These are phyloP conservation scores for Podospora tetraspora DNA, from an alignment of 495 filamentous ascomycete genomes.

Conservation along the genomic window DNA sequence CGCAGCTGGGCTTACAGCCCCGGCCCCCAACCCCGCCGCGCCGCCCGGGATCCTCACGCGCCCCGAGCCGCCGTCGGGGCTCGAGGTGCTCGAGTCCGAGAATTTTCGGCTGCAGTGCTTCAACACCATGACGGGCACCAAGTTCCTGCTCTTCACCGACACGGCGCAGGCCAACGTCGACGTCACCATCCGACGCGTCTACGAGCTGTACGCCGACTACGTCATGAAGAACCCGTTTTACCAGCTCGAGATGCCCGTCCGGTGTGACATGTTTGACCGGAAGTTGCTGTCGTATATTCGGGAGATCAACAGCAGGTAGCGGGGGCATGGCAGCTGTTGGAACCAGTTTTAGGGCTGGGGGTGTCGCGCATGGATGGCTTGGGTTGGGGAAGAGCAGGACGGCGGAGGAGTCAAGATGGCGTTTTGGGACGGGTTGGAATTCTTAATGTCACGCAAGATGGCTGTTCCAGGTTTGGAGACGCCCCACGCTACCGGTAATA, in stretches of 20 bases:
- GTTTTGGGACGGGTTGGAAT: neutral
- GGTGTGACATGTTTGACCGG: slow-evolving; percentile 91
- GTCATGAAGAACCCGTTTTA: slow-evolving; percentile 99
- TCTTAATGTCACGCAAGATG: neutral
- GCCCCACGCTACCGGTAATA: neutral
- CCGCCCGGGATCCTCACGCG: slow-evolving; percentile 41
- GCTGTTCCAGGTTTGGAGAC: neutral
- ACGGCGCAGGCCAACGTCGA: slow-evolving; percentile 86
- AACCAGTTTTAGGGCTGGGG: neutral
- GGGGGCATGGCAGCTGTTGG: neutral
- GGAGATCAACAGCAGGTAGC: slow-evolving; percentile 49
- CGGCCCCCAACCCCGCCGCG: slow-evolving; percentile 31
- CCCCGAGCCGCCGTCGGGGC: slow-evolving; percentile 59
- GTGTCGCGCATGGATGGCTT: too few species aligned
- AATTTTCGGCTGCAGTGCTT: slow-evolving; percentile 93
- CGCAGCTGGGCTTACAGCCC: slow-evolving; percentile 27
- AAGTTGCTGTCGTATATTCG: slow-evolving; percentile 69
- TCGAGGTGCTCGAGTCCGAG: slow-evolving; percentile 87
- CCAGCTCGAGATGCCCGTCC: slow-evolving; percentile 92
- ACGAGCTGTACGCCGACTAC: slow-evolving; percentile 93
- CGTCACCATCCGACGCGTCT: slow-evolving; percentile 70
- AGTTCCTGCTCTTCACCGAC: slow-evolving; percentile 94
- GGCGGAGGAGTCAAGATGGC: neutral
- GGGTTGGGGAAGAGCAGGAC: neutral
- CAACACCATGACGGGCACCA: slow-evolving; percentile 86